Evolutionary conservation across 345 rosid genomes (phyloP).

Genomic region (Viola odorata): DNA sequence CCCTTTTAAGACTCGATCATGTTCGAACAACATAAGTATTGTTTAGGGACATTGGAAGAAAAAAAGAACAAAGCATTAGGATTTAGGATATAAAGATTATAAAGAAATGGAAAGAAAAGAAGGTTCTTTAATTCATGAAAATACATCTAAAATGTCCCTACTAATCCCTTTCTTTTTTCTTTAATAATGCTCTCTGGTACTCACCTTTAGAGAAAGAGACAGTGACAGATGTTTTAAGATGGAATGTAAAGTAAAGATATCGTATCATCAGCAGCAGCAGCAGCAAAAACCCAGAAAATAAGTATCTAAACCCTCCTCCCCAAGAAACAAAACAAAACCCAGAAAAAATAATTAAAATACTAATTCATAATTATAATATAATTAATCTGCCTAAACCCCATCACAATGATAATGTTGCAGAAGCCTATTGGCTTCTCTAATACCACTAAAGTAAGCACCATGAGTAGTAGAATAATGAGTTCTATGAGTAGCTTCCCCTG

Average conservation of each 20-base stretch:
- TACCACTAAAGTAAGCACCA: conserved; percentile 92
- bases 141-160: conserved; percentile 38
- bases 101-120: conserved; percentile 34
- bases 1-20: too few species aligned
- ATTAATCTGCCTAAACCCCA: conserved; percentile 29
- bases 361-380: neutral
- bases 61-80: conserved; percentile 7
- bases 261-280: neutral
- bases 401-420: conserved; percentile 69
- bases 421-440: conserved; percentile 94
- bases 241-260: neutral
- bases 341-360: conserved; percentile 22
- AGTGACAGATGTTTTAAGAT: conserved; percentile 24
- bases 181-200: conserved; percentile 4
- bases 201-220: conserved; percentile 23
- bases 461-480: conserved; percentile 96
- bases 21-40: too few species aligned
- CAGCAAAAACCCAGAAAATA: conserved; percentile 16
- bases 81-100: conserved; percentile 3
- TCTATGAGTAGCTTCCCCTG: conserved; percentile 97
- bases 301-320: conserved; percentile 8
- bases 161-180: conserved; percentile 8
- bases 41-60: too few species aligned
- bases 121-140: conserved; percentile 42
- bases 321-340: too few species aligned